A percentile compares a stretch with the other conserved stretches of the same genome.
Conservation (phyloP, 495 filamentous ascomycete genomes). For the Aspergillus conjunctus region DNA sequence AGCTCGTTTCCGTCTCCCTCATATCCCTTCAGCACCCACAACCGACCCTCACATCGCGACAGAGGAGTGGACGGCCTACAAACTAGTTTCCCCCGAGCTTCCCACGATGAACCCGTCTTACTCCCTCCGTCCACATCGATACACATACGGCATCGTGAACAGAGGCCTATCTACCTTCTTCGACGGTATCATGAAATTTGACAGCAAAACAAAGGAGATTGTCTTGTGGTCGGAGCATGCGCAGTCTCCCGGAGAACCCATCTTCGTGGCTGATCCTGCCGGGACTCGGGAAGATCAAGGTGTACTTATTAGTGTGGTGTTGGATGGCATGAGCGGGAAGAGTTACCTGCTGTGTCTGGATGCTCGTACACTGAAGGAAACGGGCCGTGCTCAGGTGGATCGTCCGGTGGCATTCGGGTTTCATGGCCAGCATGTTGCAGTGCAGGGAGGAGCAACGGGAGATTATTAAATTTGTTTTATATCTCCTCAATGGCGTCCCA, state of each 20-base stretch:
- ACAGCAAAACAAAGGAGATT: constrained; percentile 53
- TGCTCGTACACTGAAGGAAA: constrained; percentile 64
- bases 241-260: constrained; percentile 72
- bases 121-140: constrained; percentile 58
- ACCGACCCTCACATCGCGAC: constrained; percentile 24
- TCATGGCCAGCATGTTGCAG: constrained; percentile 64
- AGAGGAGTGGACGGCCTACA: constrained; percentile 38
- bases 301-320: constrained; percentile 68
- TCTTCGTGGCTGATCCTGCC: constrained; percentile 62
- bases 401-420: constrained; percentile 68
- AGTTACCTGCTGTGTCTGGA: constrained; percentile 74
- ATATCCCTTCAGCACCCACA: constrained; percentile 29
- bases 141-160: constrained; percentile 61
- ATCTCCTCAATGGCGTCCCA: neutral
- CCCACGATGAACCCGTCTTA: constrained; percentile 67
- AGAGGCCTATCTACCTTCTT: constrained; percentile 61
- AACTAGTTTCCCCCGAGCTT: constrained; percentile 54
- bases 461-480: constrained; percentile 29
- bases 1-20: constrained; percentile 52
- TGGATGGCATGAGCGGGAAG: constrained; percentile 61
- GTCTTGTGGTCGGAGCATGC: constrained; percentile 59
- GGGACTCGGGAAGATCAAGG: constrained; percentile 62
- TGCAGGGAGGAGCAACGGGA: constrained; percentile 32
- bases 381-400: constrained; percentile 65
- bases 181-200: constrained; percentile 70